A percentile compares a stretch with the other conserved stretches of the same genome.
Conservation (phyloP, 805 yeast species). For the Metschnikowia lochheadii region DNA sequence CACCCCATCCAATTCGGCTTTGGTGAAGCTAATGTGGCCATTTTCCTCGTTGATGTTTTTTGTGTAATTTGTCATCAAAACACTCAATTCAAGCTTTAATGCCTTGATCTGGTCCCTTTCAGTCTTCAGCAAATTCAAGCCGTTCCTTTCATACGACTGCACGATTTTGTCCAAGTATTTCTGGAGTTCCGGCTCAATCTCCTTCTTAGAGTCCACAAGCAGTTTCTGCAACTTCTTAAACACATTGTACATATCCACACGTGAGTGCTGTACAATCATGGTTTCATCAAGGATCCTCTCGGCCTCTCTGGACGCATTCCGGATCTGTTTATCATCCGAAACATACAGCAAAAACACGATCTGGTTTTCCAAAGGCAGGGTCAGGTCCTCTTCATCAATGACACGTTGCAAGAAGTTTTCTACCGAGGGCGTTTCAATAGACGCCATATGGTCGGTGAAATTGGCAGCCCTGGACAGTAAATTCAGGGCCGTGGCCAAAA, state of each 20-base stretch:
- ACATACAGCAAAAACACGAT: slow-evolving; percentile 72
- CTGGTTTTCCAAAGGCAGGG: slow-evolving; percentile 43
- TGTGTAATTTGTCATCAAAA: slow-evolving; percentile 51
- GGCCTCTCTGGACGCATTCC: slow-evolving; percentile 68
- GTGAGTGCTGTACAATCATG: slow-evolving; percentile 58
- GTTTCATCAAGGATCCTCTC: slow-evolving; percentile 54
- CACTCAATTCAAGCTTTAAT: slow-evolving; percentile 57
- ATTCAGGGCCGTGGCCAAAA: slow-evolving; percentile 38
- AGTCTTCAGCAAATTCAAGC: slow-evolving; percentile 57
- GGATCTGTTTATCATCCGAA: slow-evolving; percentile 54
- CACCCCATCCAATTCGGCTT: slow-evolving; percentile 68
- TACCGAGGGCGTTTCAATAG: slow-evolving; percentile 47
- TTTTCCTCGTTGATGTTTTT: slow-evolving; percentile 71
- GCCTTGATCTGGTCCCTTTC: slow-evolving; percentile 53
- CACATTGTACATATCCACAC: slow-evolving; percentile 60
- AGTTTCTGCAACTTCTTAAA: slow-evolving; percentile 50
- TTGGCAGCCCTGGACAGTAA: slow-evolving; percentile 39
- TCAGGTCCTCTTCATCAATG: slow-evolving; percentile 48
- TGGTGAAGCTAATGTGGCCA: slow-evolving; percentile 55
- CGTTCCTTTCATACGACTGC: slow-evolving; percentile 59
- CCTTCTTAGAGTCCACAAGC: slow-evolving; percentile 19
- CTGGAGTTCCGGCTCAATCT: slow-evolving; percentile 47
- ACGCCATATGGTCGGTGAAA: slow-evolving; percentile 53
- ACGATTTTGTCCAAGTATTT: slow-evolving; percentile 56
- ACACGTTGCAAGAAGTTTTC: slow-evolving; percentile 53